phyloP scores from a whole-genome alignment of 345 rosid genomes.

The Abelmoschus esculentus region DNA sequence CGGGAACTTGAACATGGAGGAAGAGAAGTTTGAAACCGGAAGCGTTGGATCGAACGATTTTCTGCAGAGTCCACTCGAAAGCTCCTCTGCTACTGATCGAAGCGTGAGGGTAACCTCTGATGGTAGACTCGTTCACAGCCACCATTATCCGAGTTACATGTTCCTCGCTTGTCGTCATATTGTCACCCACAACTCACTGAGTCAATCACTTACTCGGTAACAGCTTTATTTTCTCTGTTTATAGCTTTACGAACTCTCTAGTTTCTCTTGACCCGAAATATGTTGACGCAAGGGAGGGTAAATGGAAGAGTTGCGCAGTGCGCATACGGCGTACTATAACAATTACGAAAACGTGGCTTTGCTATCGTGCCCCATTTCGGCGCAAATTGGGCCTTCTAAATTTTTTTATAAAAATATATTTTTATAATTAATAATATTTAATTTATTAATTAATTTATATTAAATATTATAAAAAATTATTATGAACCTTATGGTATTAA shows the following conservation, averaged over 20 bases:
- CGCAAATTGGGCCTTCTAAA: too few species aligned
- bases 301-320: too few species aligned
- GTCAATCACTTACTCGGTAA: neutral
- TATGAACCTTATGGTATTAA: too few species aligned
- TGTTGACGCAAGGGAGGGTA: neutral
- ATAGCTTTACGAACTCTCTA: neutral
- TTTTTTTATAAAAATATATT: too few species aligned
- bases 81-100: constrained; percentile 91
- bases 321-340: too few species aligned
- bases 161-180: constrained; percentile 39
- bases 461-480: too few species aligned
- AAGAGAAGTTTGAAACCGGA: constrained; percentile 79
- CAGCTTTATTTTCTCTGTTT: neutral
- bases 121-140: constrained; percentile 81
- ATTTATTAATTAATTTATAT: too few species aligned
- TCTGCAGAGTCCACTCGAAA: constrained; percentile 82
- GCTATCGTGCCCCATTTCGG: too few species aligned
- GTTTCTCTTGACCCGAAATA: neutral
- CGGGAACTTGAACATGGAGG: constrained; percentile 93
- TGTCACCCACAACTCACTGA: neutral
- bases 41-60: constrained; percentile 74
- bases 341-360: too few species aligned
- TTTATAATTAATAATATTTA: too few species aligned
- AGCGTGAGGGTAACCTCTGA: constrained; percentile 84
- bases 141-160: constrained; percentile 75